Evolutionary conservation across 805 yeast genomes (phyloP), one percentile per base, ranked within the genome.

Genomic region (Metschnikowia kofuensis): DNA sequence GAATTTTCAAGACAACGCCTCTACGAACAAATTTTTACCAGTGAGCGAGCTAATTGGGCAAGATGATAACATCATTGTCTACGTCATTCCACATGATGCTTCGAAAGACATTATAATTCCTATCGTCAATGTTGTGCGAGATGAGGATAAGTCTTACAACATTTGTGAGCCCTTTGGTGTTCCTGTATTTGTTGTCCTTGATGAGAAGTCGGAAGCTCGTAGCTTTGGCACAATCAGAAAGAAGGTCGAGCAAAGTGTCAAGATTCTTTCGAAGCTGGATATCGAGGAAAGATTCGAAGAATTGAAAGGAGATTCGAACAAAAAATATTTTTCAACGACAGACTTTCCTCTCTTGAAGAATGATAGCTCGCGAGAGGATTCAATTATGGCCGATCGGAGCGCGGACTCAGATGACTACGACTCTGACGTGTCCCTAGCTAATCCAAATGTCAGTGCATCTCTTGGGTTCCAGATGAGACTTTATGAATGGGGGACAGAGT

Each of bases 101-200:
- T 68, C 48, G 6, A 43, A 57, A 1, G 70, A 71, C 45, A 49
- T 65, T 7, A 64, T 85, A 21, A 72, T 85, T 8, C 92, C 94
- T 0, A 83, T 87, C 0, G 65, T 83, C 47, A 83, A 75, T 35
- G 50, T 64, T 38, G 59, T 75, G 55, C 61, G 72, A 57, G 66
- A 74, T 63, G 48, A 70, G 47, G 68, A 69, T 45, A 55, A 58
- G 39, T 63, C 70, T 1, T 66, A 68, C 44, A 64, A 65, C 10
- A 61, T 68, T 11, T 72, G 76, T 0, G 74, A 74, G 38, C 66
- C 83, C 1, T 87, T 89, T 67, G 95, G 90, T 1, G 63, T 84
- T 1, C 98, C 98, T 2, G 81, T 89, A 57, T 83, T 90, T 56
- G 71, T 90, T 29, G 75, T 82, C 0, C 59, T 89, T 45, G 61